A percentile compares a stretch with the other conserved stretches of the same genome.
Conservation (phyloP, 805 yeast genomes). For the Maudiozyma saulgeensis region DNA sequence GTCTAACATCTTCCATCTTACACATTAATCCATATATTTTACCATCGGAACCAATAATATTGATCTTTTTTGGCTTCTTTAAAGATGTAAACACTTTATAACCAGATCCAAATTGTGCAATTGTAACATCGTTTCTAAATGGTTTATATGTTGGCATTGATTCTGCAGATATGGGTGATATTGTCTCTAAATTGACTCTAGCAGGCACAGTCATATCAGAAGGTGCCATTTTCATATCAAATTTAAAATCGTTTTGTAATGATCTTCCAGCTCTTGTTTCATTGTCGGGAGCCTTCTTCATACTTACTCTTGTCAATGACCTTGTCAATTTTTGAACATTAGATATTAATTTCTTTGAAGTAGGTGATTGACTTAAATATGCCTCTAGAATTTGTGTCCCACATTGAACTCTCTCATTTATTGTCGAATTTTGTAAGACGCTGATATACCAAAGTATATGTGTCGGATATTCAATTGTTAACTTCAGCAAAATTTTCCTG, state of each 20-base stretch:
- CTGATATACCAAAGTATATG: constrained; percentile 72
- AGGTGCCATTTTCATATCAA: constrained; percentile 35
- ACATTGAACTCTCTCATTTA: constrained; percentile 35
- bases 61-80: constrained; percentile 77
- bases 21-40: constrained; percentile 64
- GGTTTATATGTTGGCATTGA: constrained; percentile 36
- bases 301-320: constrained; percentile 21
- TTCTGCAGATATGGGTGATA: constrained; percentile 45
- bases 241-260: constrained; percentile 34
- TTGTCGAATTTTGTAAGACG: constrained; percentile 54
- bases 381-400: constrained; percentile 39
- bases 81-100: constrained; percentile 71
- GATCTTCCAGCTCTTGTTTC: constrained; percentile 24
- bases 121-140: constrained; percentile 42
- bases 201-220: constrained; percentile 64
- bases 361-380: constrained; percentile 10
- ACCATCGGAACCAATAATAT: constrained; percentile 72
- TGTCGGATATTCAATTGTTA: constrained; percentile 61
- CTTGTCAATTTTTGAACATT: constrained; percentile 18
- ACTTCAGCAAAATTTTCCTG: constrained; percentile 43
- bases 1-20: constrained; percentile 86
- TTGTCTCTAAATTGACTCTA: constrained; percentile 55
- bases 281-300: constrained; percentile 16
- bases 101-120: constrained; percentile 51
- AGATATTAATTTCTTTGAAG: constrained; percentile 11